phyloP scores from a whole-genome alignment of 1,139 yeast species.

The Yarrowia galli region DNA sequence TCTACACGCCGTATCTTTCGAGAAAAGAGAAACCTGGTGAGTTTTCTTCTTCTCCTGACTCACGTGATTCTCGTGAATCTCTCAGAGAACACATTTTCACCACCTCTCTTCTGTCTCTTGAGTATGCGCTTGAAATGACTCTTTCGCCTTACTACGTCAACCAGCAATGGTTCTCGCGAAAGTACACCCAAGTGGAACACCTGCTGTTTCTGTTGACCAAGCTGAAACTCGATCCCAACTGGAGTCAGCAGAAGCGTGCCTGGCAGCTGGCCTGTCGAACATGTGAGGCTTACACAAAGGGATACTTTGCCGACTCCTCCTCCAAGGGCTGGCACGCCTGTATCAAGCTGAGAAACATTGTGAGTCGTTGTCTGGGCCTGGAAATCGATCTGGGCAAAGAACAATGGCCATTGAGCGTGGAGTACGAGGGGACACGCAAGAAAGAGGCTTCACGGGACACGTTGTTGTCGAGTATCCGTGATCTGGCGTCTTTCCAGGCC shows the following conservation, averaged over 20 bases:
- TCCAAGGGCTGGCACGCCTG: constrained; percentile 38
- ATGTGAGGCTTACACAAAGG: constrained; percentile 30
- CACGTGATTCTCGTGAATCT: constrained; percentile 3
- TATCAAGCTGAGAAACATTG: constrained; percentile 30
- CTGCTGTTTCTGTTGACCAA: constrained; percentile 32
- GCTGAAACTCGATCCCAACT: constrained; percentile 33
- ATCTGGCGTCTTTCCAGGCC: not conserved
- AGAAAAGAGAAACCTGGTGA: not conserved
- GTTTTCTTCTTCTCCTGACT: not conserved
- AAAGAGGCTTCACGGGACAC: not conserved
- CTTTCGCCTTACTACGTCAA: constrained; percentile 19
- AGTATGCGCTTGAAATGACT: constrained; percentile 32
- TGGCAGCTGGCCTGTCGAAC: constrained; percentile 33
- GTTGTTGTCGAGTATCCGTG: not conserved
- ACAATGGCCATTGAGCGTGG: constrained; percentile 16
- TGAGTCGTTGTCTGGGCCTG: constrained; percentile 9
- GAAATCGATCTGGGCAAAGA: constrained; percentile 20
- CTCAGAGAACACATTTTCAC: constrained; percentile 33
- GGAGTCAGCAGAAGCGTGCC: constrained; percentile 34
- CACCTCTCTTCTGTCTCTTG: constrained; percentile 30
- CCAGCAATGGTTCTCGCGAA: constrained; percentile 24
- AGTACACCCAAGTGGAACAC: constrained; percentile 36
- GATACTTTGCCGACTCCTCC: constrained; percentile 34
- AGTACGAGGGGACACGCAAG: constrained; percentile 5
- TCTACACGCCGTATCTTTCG: constrained; percentile 33